These are phyloP conservation scores for Ascocoryne sarcoides DNA, from an alignment of 2,329 filamentous ascomycete species.

Conservation along the genomic window DNA sequence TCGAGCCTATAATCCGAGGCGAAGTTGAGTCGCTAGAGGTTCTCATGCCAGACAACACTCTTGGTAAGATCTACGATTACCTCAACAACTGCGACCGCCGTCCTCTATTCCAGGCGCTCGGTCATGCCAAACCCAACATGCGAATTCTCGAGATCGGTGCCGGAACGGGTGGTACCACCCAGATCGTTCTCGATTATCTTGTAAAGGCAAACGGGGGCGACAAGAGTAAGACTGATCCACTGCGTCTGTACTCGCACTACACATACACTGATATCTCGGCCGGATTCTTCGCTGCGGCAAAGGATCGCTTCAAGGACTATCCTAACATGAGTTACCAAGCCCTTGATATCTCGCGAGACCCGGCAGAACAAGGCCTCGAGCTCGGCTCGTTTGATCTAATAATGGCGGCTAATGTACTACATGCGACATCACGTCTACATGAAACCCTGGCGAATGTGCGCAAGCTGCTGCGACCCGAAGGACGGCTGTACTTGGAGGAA, in stretches of 20 bases:
- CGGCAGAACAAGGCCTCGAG: slow-evolving; percentile 29
- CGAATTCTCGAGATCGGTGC: slow-evolving; percentile 29
- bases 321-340: slow-evolving; percentile 25
- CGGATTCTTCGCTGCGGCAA: slow-evolving; percentile 28
- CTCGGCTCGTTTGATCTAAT: slow-evolving; percentile 24
- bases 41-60: slow-evolving; percentile 2
- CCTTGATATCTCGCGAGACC: slow-evolving; percentile 30
- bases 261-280: slow-evolving; percentile 21
- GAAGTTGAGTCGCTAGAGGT: slow-evolving; percentile 5
- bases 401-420: slow-evolving; percentile 21
- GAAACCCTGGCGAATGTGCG: slow-evolving; percentile 4
- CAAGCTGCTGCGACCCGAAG: background rate
- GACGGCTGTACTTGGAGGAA: slow-evolving; percentile 9
- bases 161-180: slow-evolving; percentile 21
- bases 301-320: slow-evolving; percentile 26
- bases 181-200: slow-evolving; percentile 10
- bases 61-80: slow-evolving; percentile 7
- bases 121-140: slow-evolving; percentile 2
- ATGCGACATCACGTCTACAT: slow-evolving; percentile 16
- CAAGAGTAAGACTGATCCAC: background rate
- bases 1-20: slow-evolving; percentile 5
- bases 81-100: background rate
- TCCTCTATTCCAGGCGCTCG: background rate
- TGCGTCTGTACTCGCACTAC: slow-evolving; percentile 8
- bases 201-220: background rate